Percentiles rank a stretch among this genome's conserved stretches.
Conservation (phyloP, 1,284 basidiomycete species). For the Cerrena zonata region DNA sequence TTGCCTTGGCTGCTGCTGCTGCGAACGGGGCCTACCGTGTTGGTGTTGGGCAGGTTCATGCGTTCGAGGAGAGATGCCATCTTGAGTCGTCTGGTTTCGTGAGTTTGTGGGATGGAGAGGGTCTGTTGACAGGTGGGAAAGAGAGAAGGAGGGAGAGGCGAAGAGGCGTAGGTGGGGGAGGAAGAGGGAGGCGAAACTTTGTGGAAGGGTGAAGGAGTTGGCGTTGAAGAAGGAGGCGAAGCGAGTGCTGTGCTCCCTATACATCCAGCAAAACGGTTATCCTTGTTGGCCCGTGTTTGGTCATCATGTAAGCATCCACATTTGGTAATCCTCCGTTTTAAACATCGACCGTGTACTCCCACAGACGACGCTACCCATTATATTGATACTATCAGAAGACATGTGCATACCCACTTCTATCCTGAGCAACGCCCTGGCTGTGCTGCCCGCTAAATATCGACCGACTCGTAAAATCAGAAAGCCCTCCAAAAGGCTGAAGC, state of each 20-base stretch:
- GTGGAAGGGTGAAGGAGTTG: background rate
- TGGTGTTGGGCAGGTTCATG: conserved; percentile 27
- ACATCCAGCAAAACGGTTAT: background rate
- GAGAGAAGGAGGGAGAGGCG: background rate
- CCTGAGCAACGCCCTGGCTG: too few species aligned
- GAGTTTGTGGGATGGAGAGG: background rate
- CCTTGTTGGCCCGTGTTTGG: background rate
- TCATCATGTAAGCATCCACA: background rate
- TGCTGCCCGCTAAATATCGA: too few species aligned
- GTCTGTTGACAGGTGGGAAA: background rate
- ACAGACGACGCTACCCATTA: too few species aligned
- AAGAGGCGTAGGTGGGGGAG: background rate
- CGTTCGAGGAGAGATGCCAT: conserved; percentile 17
- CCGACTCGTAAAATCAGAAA: too few species aligned
- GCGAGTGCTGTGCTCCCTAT: background rate
- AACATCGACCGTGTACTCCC: too few species aligned
- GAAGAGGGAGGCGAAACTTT: background rate
- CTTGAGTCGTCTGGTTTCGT: background rate
- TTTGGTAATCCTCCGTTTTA: background rate
- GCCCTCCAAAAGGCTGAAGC: too few species aligned
- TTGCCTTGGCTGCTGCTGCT: conserved; percentile 39
- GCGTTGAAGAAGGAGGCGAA: background rate
- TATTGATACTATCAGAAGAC: too few species aligned
- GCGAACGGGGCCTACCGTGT: conserved; percentile 50
- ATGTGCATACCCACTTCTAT: too few species aligned